Evolutionary conservation across 177 flowering plant species (phyloP).

Genomic region (Telopea speciosissima): DNA sequence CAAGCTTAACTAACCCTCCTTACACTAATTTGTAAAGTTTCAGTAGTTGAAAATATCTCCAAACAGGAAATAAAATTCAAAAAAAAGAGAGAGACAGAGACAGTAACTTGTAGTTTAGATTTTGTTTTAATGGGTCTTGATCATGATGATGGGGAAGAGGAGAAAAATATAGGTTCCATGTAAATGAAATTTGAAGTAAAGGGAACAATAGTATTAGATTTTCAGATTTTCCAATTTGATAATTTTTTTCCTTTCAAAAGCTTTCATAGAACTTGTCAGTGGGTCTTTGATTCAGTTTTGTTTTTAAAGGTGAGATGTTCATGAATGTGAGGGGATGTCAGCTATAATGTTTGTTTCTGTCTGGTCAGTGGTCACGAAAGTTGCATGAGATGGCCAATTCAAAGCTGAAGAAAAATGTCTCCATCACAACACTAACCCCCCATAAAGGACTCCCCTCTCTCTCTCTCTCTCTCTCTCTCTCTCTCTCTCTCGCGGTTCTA

Average conservation of each 20-base stretch:
- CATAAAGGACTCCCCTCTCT: too few species aligned
- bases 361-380: constrained; percentile 28
- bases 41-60: not conserved
- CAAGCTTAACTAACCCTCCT: constrained; percentile 14
- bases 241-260: not conserved
- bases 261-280: not conserved
- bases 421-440: not conserved
- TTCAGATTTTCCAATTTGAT: not conserved
- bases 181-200: not conserved
- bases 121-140: not conserved
- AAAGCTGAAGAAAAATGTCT: constrained; percentile 15
- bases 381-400: constrained; percentile 25
- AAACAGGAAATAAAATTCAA: not conserved
- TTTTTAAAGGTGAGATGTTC: constrained; percentile 5
- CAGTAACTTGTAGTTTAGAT: not conserved
- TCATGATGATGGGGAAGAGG: not conserved
- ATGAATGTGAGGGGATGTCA: constrained; percentile 16
- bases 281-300: constrained; percentile 7
- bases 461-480: constrained; percentile 11
- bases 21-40: constrained; percentile 9
- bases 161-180: not conserved
- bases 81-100: not conserved
- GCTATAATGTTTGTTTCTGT: constrained; percentile 12
- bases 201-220: not conserved
- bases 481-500: constrained; percentile 3